Evolutionary conservation across 805 yeast species (phyloP), one percentile per base, ranked within the genome.

Genomic region (Ogataea minuta): DNA sequence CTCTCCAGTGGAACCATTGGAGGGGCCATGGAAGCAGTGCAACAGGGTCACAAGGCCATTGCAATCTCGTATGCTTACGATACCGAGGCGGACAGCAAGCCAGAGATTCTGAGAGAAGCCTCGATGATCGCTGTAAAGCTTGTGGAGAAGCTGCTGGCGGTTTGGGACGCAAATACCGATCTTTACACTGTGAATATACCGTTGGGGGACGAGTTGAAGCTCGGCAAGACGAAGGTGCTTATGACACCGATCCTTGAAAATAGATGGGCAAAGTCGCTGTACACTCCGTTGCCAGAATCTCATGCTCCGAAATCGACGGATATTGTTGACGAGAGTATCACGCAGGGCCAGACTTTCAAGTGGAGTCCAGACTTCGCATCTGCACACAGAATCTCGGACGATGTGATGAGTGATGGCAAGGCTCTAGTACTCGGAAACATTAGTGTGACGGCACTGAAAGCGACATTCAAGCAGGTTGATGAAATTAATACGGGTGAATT

Each of bases 1-100:
- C 73, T 93, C 53, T 79, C 96, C 4, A 82, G 95, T 50, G 99
- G 99, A 10, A 93, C 99, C 2, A 82, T 93, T 12, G 99, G 99
- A 17, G 98, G 96, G 3, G 93, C 97, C 1, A 76, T 90, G 88
- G 99, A 93, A 64, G 95, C 90, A 2, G 85, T 84, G 2, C 76
- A 90, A 28, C 77, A 72, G 40, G 82, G 81, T 0, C 76, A 79
- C 21, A 80, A 71, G 49, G 68, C 96, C 4, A 72, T 93, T 46
- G 97, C 95, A 2, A 54, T 93, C 23, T 84, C 95, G 25, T 91
- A 79, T 70, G 93, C 95, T n/a, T 93, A 83, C 56, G 77, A 72
- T 38, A 60, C 67, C 19, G 63, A 73, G 31, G 42, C 49, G 7
- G 60, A 66, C 13, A 80, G 81, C n/a, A 70, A 74, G 41, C 66